A percentile compares a stretch with the other conserved stretches of the same genome.
Conservation (phyloP, 2,329 filamentous ascomycete genomes). For the Neoscytalidium dimidiatum region DNA sequence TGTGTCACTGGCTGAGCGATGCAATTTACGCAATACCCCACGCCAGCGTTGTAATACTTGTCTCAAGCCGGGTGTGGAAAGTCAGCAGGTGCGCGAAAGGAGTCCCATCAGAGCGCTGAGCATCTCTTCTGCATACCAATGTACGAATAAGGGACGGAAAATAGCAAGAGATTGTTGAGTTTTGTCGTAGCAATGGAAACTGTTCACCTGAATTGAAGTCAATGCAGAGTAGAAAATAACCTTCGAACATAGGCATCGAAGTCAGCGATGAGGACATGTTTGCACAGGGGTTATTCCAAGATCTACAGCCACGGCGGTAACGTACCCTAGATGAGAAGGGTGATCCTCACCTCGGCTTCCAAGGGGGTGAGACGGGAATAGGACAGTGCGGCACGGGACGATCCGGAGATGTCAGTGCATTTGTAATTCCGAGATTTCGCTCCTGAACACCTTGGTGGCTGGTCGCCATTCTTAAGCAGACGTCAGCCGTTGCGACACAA, state of each 20-base stretch:
- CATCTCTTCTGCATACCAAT: no score
- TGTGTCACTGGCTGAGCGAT: no score
- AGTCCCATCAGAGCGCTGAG: no score
- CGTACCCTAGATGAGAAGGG: neutral
- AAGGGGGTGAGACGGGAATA: neutral
- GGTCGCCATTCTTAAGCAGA: neutral
- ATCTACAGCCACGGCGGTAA: neutral
- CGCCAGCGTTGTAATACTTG: no score
- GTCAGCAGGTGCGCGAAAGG: no score
- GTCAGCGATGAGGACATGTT: neutral
- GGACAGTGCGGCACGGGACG: conserved; percentile 1
- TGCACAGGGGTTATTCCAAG: neutral
- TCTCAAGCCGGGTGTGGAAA: no score
- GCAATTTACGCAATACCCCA: no score
- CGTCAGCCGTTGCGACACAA: neutral
- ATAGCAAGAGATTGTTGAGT: no score
- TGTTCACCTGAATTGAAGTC: no score
- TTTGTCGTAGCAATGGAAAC: no score
- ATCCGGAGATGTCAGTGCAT: conserved; percentile 10
- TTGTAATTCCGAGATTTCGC: neutral
- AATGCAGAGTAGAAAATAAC: no score
- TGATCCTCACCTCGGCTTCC: conserved; percentile 7
- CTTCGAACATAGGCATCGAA: neutral
- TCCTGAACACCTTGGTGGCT: conserved; percentile 11
- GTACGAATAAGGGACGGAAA: no score